Evolutionary conservation across 2,329 filamentous ascomycete genomes (phyloP), one percentile per base, ranked within the genome.

Genomic region (Ramichloridium luteum): DNA sequence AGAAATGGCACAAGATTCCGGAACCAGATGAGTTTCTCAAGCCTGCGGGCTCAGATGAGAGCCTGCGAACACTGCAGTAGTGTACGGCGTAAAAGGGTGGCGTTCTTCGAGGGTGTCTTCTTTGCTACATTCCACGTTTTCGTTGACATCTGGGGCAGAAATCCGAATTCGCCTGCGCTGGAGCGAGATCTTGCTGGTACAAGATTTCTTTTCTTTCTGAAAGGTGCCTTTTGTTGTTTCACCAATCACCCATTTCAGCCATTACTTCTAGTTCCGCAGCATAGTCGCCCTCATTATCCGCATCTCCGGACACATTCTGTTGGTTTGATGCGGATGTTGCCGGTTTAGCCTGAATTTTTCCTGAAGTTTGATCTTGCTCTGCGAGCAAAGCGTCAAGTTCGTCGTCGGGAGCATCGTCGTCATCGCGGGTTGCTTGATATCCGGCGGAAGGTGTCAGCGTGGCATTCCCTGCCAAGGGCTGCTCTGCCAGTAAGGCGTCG

Each of bases 181-280:
- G n/a, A n/a, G n/a, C n/a, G n/a, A n/a, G n/a, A n/a, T n/a, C n/a
- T n/a, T n/a, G n/a, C n/a, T n/a, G n/a, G n/a, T n/a, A n/a, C n/a
- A n/a, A n/a, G n/a, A n/a, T n/a, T n/a, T n/a, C n/a, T n/a, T n/a
- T n/a, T n/a, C n/a, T n/a, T n/a, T n/a, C n/a, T n/a, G n/a, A n/a
- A n/a, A n/a, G 8, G 20, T 23, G 20, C n/a, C 20, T 23, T 8
- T 23, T 23, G 20, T 23, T 23, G 20, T n/a, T 8, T 23, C 8
- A 23, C n/a, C 20, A 23, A 9, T 37, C 31, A 16, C 37, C 43
- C 47, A 57, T 51, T 18, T 43, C 45, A 22, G 68, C 72, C 72
- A 84, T 76, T 1, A 69, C 75, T 37, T 74, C 77, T 54, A 79
- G 72, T 10, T 79, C 75, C 32, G 76, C 74, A 1, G 64, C 68